Evolutionary conservation across 805 yeast genomes (phyloP), one percentile per base, ranked within the genome.

Genomic region (Candida chauliodis): DNA sequence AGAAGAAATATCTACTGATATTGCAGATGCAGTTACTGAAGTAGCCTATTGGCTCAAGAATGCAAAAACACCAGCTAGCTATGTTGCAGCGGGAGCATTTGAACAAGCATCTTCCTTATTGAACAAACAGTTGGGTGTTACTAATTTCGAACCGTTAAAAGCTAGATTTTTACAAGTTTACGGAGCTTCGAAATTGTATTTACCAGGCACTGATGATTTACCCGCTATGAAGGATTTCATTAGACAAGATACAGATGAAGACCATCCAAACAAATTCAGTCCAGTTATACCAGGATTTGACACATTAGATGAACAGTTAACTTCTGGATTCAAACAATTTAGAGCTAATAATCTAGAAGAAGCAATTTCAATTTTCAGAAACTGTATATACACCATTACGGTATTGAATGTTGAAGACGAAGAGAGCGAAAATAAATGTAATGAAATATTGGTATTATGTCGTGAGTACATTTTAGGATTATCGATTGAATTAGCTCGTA

Each of bases 1-100:
- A 18, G 34, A 18, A 13, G 22, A 24, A 9, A 28, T 22, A 14
- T 28, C 43, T 13, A 16, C 20, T 13, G 42, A 50, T 7, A 53
- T 59, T 14, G 26, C 39, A 5, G 13, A 11, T 16, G 67, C 59
- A 17, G 57, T 65, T 44, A 71, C 58, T 19, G 96, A 90, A 57
- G 63, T 79, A 22, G 81, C 81, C 3, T 61, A 63, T 42, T 95
- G 99, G 99, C 75, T 86, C 21, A 83, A 91, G 48, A 87, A 84
- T 61, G 85, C 96, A 13, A 84, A 83, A 46, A 76, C 90, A 40
- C 88, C 97, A 4, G 97, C 96, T 21, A 88, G 87, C 19, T 86
- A 88, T 51, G 89, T 84, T 53, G 97, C 99, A 2, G 89, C 96
- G 2, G 99, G 99, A 51, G 85, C 95, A 4, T 91, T 91, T 58